Conservation (phyloP, 2,329 filamentous ascomycete species). For the Alternaria solani region DNA sequence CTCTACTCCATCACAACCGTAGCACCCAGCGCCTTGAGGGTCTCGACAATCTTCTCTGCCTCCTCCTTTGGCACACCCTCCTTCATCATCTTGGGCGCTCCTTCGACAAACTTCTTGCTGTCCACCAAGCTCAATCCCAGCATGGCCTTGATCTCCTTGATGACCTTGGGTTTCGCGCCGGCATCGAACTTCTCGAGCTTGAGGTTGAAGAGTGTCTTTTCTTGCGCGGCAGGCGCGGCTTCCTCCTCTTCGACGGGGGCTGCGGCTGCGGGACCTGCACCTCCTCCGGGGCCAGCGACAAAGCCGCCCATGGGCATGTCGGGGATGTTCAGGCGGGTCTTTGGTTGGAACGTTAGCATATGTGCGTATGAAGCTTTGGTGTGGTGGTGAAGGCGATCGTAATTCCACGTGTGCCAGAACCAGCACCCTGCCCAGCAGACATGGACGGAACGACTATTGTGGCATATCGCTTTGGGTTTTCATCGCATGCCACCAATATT, state of each 20-base stretch:
- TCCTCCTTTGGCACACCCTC: conserved; percentile 99
- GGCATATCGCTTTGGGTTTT: background rate
- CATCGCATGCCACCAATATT: background rate
- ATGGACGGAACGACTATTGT: background rate
- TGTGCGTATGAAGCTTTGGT: background rate
- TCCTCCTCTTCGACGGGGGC: conserved; percentile 79
- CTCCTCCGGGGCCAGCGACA: conserved; percentile 65
- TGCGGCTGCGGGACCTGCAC: conserved; percentile 66
- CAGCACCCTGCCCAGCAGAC: background rate
- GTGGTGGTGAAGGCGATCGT: background rate
- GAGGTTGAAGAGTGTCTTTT: conserved; percentile 96
- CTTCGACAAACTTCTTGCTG: conserved; percentile 99
- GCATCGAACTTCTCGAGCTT: conserved; percentile 93
- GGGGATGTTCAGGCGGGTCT: conserved; percentile 96
- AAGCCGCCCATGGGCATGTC: conserved; percentile 96
- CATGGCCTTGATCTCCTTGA: conserved; percentile 99
- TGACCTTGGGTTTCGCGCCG: conserved; percentile 93
- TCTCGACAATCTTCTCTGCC: conserved; percentile 96
- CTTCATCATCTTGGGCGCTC: conserved; percentile 98
- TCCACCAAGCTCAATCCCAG: conserved; percentile 95
- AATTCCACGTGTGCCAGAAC: background rate
- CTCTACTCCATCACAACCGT: conserved; percentile 88
- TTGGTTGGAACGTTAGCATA: conserved; percentile 18
- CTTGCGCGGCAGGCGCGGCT: conserved; percentile 84
- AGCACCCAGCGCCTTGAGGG: conserved; percentile 91